Evolutionary conservation across 768 basidiomycete species (phyloP).

Genomic region (Dioszegia crocea): DNA sequence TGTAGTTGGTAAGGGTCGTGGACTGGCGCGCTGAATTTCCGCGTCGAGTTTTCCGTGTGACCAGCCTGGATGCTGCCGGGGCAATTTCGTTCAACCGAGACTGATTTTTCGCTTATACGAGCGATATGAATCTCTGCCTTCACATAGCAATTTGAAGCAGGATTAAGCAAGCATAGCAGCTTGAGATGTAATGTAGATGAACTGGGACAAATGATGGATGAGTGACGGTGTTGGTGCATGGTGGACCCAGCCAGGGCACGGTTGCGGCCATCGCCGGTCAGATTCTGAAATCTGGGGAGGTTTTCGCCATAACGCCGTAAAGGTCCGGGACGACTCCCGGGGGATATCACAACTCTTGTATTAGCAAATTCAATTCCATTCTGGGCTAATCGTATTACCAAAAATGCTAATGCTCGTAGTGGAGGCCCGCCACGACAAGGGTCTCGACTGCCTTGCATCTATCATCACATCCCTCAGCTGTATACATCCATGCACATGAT

Average conservation of each 20-base stretch:
- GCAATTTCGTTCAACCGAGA: background rate
- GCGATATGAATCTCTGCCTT: background rate
- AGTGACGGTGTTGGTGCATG: background rate
- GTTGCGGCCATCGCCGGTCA: no score
- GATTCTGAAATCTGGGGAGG: no score
- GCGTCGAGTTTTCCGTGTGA: no score
- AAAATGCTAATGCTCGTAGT: no score
- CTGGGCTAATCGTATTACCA: no score
- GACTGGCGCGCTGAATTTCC: background rate
- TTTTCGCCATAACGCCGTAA: background rate
- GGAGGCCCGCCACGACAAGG: no score
- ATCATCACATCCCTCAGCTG: no score
- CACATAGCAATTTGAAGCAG: constrained; percentile 4
- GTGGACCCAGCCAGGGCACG: no score
- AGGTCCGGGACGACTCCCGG: background rate
- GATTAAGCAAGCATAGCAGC: constrained; percentile 2
- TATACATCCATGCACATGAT: background rate
- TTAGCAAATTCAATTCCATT: no score
- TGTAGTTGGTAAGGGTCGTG: background rate
- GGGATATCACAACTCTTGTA: no score
- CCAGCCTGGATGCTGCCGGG: no score
- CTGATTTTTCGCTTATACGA: background rate
- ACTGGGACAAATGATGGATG: background rate
- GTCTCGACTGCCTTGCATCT: no score
- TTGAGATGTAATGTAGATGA: background rate